Percentiles rank a stretch among this genome's conserved stretches.
Evolutionary conservation across 805 yeast genomes (phyloP).

Genomic region (Scheffersomyces ergatensis): DNA sequence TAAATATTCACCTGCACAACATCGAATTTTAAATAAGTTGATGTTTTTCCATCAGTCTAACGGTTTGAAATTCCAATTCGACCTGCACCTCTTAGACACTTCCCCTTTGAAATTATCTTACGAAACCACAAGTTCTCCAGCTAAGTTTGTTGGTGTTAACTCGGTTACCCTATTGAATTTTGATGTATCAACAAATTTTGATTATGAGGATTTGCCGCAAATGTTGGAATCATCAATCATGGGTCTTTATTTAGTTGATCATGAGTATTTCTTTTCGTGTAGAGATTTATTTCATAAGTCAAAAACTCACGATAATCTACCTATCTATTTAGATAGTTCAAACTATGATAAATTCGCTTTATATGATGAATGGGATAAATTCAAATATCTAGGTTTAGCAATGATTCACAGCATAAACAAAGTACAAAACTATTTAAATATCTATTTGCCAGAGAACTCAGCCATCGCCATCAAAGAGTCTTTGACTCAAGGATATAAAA

Average conservation of each 20-base stretch:
- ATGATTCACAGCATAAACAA: slow-evolving; percentile 66
- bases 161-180: slow-evolving; percentile 22
- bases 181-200: slow-evolving; percentile 14
- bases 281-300: slow-evolving; percentile 14
- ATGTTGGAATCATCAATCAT: slow-evolving; percentile 43
- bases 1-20: slow-evolving; percentile 48
- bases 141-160: slow-evolving; percentile 19
- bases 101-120: slow-evolving; percentile 29
- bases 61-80: slow-evolving; percentile 16
- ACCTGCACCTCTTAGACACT: slow-evolving; percentile 16
- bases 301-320: slow-evolving; percentile 6
- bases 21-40: slow-evolving; percentile 50
- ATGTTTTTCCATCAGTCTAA: slow-evolving; percentile 50
- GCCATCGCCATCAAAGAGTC: slow-evolving; percentile 5
- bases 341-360: background rate
- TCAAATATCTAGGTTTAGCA: slow-evolving; percentile 48
- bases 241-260: slow-evolving; percentile 32
- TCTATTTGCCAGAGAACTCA: slow-evolving; percentile 50
- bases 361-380: slow-evolving; percentile 3
- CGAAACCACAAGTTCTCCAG: slow-evolving; percentile 10
- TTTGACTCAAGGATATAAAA: slow-evolving; percentile 15
- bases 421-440: slow-evolving; percentile 37
- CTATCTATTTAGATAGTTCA: slow-evolving; percentile 14
- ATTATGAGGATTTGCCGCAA: slow-evolving; percentile 18
- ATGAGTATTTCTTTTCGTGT: slow-evolving; percentile 18